Conservation (phyloP, 768 basidiomycete species). For the Trametes villosa region DNA sequence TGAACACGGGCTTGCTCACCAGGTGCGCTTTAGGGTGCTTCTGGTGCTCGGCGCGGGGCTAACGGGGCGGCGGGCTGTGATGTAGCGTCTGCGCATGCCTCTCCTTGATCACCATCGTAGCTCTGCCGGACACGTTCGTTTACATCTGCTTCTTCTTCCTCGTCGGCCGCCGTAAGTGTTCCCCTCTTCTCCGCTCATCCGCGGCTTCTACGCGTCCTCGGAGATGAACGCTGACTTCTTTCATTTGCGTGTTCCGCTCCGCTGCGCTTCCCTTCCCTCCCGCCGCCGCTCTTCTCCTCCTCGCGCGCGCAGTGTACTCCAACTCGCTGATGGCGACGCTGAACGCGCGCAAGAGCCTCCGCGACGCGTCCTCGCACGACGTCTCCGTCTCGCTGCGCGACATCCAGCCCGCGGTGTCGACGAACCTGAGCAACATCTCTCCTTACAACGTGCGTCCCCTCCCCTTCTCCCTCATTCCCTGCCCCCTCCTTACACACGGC, state of each 20-base stretch:
- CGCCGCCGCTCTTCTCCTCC: background rate
- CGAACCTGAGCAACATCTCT: constrained; percentile 33
- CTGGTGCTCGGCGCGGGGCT: no score
- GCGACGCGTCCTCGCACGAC: constrained; percentile 12
- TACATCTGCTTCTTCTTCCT: constrained; percentile 65
- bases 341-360: constrained; percentile 43
- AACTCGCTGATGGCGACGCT: constrained; percentile 60
- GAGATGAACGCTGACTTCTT: background rate
- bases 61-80: no score
- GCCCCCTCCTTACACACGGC: background rate
- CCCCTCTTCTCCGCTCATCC: constrained; percentile 5
- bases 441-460: constrained; percentile 35
- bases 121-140: constrained; percentile 53
- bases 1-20: constrained; percentile 48
- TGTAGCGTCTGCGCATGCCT: constrained; percentile 44
- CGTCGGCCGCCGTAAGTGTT: constrained; percentile 49
- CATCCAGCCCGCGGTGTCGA: constrained; percentile 13
- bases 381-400: constrained; percentile 22
- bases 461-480: background rate
- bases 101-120: constrained; percentile 49
- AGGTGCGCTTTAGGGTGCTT: constrained; percentile 27
- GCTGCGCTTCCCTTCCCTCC: background rate
- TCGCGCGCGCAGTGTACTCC: constrained; percentile 48
- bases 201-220: background rate
- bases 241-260: background rate